Percentiles rank a stretch among this genome's conserved stretches.
These are phyloP conservation scores for Exophiala oligosperma DNA, from an alignment of 2,329 filamentous ascomycete species.

Conservation along the genomic window DNA sequence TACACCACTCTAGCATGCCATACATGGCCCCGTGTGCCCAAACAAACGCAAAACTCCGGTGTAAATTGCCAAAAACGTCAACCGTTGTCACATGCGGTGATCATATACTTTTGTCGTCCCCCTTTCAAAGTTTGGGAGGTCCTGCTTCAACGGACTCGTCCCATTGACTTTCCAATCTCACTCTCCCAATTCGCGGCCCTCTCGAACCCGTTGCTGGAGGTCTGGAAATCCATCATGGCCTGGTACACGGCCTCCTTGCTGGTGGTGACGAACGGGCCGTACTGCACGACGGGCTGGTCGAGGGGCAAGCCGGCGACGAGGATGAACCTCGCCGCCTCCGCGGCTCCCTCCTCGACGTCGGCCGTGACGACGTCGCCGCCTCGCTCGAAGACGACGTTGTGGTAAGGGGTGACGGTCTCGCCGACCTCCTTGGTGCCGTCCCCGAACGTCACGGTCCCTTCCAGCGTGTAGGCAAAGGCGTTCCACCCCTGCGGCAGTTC, in stretches of 20 bases:
- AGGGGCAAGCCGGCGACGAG: conserved; percentile 77
- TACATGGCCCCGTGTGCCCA: no score
- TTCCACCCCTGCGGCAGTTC: conserved; percentile 80
- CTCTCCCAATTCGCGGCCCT: conserved; percentile 76
- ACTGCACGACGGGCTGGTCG: conserved; percentile 78
- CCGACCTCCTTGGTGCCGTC: conserved; percentile 38
- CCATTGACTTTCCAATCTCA: conserved; percentile 81
- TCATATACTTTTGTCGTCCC: neutral
- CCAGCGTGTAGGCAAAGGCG: conserved; percentile 82
- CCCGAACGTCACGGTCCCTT: conserved; percentile 65
- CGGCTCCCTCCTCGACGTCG: conserved; percentile 65
- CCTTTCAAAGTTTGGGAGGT: neutral
- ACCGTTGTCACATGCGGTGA: no score
- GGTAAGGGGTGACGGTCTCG: conserved; percentile 65
- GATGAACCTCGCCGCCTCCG: conserved; percentile 55
- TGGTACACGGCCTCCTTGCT: conserved; percentile 71
- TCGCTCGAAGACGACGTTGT: conserved; percentile 87
- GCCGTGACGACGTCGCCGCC: conserved; percentile 74
- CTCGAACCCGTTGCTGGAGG: conserved; percentile 75
- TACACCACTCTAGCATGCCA: no score
- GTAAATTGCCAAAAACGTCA: no score
- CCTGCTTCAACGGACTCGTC: conserved; percentile 10
- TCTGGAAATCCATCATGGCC: conserved; percentile 74
- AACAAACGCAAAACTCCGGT: no score
- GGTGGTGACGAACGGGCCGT: conserved; percentile 80